These are phyloP conservation scores for Pueraria montana DNA, from an alignment of 306 rosid genomes.

Conservation along the genomic window DNA sequence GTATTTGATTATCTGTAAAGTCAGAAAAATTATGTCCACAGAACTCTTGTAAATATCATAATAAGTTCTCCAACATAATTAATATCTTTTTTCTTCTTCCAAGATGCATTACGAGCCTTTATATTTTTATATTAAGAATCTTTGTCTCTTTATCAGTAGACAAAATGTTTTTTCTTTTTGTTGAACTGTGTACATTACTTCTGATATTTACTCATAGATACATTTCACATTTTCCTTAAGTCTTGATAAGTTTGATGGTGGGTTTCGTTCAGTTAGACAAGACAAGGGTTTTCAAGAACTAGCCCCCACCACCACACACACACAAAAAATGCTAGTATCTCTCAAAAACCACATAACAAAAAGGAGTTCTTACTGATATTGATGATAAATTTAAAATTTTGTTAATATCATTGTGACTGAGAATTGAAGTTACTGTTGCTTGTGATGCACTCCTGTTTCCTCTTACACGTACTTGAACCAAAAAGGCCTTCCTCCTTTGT, in stretches of 20 bases:
- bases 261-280: too few relatives aligned
- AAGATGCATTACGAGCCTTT: slow-evolving; percentile 17
- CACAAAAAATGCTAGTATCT: too few relatives aligned
- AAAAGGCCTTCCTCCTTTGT: background rate
- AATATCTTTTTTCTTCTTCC: slow-evolving; percentile 1
- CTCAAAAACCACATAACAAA: background rate
- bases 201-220: background rate
- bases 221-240: slow-evolving; percentile 3
- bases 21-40: slow-evolving; percentile 3
- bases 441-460: background rate
- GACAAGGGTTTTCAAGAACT: too few relatives aligned
- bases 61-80: background rate
- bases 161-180: background rate
- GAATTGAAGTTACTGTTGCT: background rate
- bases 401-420: background rate
- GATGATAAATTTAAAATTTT: slow-evolving; percentile 1
- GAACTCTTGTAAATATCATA: slow-evolving; percentile 23
- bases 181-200: slow-evolving; percentile 16
- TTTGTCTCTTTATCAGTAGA: slow-evolving; percentile 7
- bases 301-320: too few relatives aligned
- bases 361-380: background rate
- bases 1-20: slow-evolving; percentile 1
- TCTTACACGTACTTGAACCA: background rate
- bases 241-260: too few relatives aligned
- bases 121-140: background rate